phyloP scores from a whole-genome alignment of 768 basidiomycete species.

The Russula lepida region DNA sequence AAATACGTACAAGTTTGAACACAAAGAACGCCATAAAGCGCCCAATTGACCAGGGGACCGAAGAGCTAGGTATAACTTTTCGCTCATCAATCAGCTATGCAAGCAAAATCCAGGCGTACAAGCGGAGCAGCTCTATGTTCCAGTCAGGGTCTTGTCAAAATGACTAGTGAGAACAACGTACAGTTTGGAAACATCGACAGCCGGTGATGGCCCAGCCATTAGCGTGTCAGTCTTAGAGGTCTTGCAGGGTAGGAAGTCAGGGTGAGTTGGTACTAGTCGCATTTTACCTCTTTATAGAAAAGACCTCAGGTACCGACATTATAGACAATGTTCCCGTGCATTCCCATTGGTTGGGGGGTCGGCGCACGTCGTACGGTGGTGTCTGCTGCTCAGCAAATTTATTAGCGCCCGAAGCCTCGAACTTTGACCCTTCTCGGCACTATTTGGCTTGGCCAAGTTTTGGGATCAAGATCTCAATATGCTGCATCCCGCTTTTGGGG shows the following conservation, averaged over 20 bases:
- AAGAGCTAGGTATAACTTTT: not conserved
- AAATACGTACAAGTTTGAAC: constrained; percentile 26
- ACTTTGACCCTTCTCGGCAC: not conserved
- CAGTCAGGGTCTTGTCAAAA: not conserved
- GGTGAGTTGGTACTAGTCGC: not conserved
- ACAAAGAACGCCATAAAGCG: constrained; percentile 26
- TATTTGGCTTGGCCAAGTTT: not conserved
- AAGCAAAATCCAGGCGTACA: not conserved
- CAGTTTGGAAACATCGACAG: not conserved
- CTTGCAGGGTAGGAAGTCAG: not conserved
- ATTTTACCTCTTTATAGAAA: not conserved
- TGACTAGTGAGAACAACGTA: not conserved
- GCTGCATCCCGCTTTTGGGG: not conserved
- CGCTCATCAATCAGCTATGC: not conserved
- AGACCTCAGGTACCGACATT: not conserved
- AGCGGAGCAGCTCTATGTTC: not conserved
- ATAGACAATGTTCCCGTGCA: not conserved
- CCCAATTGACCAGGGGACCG: constrained; percentile 23
- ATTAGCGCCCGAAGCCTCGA: not conserved
- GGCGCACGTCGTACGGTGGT: not conserved
- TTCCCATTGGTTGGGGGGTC: not conserved
- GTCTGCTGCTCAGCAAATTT: not conserved
- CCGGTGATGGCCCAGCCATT: not conserved
- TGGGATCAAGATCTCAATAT: not conserved
- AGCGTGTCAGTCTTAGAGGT: not conserved